Evolutionary conservation across 306 rosid genomes (phyloP), one percentile per base, ranked within the genome.

Genomic region (Herpetospermum pedunculosum): DNA sequence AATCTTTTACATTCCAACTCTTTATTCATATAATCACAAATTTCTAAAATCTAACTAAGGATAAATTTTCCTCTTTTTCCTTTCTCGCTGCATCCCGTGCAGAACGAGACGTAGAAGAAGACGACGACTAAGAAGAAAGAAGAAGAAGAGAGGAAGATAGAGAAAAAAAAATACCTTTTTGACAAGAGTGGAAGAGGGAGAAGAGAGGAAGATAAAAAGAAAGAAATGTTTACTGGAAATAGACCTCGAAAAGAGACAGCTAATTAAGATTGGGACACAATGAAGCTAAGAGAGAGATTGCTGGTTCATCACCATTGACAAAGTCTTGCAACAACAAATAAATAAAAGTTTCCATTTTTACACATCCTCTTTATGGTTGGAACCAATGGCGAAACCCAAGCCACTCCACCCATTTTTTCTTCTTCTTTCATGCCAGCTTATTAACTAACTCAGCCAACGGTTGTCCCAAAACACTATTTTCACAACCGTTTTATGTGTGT

Each of bases 201-300:
- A 77, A 77, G 76, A 80, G 78, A 47, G 18, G 49, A 11, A 43
- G 78, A 79, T 70, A 75, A 48, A 58, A 28, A 60, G 74, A 63
- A 63, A 44, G 80, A 73, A 80, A 85, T 76, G 60, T 80, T 79
- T 54, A 68, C 19, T 88, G 87, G 74, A 79, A 70, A 75, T 67
- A 85, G 70, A 82, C 84, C 77, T 74, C 44, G 35, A 75, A 81
- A 69, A 7, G 59, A 60, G 85, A 81, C 77, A 77, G 78, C 77
- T 35, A n/a, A n/a, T n/a, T n/a, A 79, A 81, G 83, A 80, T 79
- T 83, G 65, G 94, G 70, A 76, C n/a, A n/a, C n/a, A n/a, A n/a
- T n/a, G 71, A 71, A 73, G 6, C 4, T n/a, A 41, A 81, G 57
- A 67, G 44, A 57, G 23, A 25, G 71, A 41, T 47, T 85, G 77